A percentile compares a stretch with the other conserved stretches of the same genome.
Evolutionary conservation across 352 stramenopile species (phyloP).

Genomic region (Pythium utonaiense): DNA sequence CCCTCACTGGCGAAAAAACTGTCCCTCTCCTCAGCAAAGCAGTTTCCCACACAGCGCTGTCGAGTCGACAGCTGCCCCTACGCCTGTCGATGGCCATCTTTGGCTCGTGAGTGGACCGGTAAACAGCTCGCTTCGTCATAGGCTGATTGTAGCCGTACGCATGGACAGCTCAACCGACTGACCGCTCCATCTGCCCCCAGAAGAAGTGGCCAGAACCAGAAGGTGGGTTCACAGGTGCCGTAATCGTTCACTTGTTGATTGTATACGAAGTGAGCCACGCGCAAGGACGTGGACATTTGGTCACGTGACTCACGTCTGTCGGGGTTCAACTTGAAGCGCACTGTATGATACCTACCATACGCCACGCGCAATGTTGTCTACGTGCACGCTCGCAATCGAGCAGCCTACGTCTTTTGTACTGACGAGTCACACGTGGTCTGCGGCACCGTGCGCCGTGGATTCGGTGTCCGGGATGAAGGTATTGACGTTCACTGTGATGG

Average conservation of each 20-base stretch:
- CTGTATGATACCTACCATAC: too few species aligned
- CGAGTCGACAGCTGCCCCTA: too few species aligned
- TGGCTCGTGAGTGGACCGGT: too few species aligned
- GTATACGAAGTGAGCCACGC: background rate
- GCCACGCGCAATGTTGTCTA: background rate
- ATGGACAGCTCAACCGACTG: background rate
- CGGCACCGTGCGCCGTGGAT: slow-evolving; percentile 32
- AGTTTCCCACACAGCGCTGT: too few species aligned
- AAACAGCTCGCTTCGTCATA: background rate
- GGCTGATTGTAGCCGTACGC: background rate
- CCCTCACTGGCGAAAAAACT: too few species aligned
- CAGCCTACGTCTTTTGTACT: slow-evolving; percentile 46
- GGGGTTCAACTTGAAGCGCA: too few species aligned
- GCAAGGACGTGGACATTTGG: background rate
- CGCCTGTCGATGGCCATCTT: too few species aligned
- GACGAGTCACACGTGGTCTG: slow-evolving; percentile 38
- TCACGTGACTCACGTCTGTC: too few species aligned
- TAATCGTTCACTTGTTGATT: background rate
- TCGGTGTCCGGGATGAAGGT: slow-evolving; percentile 39
- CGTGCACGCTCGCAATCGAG: slow-evolving; percentile 36
- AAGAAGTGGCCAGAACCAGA: background rate
- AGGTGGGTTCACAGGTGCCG: background rate
- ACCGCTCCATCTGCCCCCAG: background rate
- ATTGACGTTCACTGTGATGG: too few species aligned
- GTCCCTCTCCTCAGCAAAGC: too few species aligned